A percentile compares a stretch with the other conserved stretches of the same genome.
Conservation (phyloP, 1,139 yeast genomes). For the Wickerhamomyces sp. region DNA sequence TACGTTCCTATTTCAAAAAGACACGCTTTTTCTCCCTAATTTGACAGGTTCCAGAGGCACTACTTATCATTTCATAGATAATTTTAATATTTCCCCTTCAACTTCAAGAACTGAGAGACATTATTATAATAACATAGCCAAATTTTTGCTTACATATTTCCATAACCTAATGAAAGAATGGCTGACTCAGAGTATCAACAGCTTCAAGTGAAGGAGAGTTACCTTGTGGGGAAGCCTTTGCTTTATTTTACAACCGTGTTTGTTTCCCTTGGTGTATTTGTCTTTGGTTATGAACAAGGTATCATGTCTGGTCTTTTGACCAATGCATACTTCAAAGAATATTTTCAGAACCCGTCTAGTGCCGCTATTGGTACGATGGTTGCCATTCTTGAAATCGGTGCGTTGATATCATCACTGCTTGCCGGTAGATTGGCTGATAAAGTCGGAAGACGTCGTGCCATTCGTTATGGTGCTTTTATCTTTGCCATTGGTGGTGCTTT, state of each 20-base stretch:
- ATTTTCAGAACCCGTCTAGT: constrained; percentile 68
- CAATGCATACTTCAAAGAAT: constrained; percentile 65
- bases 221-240: constrained; percentile 28
- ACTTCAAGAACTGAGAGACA: no score
- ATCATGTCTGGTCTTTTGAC: constrained; percentile 82
- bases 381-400: constrained; percentile 82
- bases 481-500: constrained; percentile 78
- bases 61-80: no score
- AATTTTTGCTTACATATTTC: no score
- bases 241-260: constrained; percentile 77
- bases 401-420: constrained; percentile 67
- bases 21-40: no score
- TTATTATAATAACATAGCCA: no score
- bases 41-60: no score
- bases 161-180: no score
- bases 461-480: constrained; percentile 73
- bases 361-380: constrained; percentile 74
- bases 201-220: constrained; percentile 18
- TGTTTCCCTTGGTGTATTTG: constrained; percentile 76
- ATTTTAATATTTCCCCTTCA: no score
- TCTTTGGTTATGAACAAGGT: constrained; percentile 91
- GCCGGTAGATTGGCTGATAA: constrained; percentile 78
- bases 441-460: constrained; percentile 76
- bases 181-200: constrained; percentile 16
- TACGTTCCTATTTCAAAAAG: no score